Conservation (phyloP, 176 grass and related monocot species). For the Cenchrus fungigraminus region DNA sequence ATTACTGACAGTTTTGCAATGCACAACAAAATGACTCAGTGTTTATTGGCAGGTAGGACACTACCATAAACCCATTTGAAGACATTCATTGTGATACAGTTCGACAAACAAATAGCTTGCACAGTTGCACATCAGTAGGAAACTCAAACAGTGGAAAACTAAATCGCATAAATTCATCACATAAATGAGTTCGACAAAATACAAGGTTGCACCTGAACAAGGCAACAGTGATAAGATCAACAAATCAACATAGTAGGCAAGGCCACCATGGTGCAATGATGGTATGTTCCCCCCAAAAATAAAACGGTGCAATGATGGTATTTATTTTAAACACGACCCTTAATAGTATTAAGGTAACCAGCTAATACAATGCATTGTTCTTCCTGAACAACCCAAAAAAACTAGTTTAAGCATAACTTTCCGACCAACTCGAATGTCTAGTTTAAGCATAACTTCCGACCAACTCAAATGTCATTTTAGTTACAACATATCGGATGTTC, state of each 20-base stretch:
- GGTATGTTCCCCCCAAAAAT: background rate
- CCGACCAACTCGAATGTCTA: background rate
- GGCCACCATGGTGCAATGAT: background rate
- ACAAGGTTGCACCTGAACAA: background rate
- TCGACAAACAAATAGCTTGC: constrained; percentile 2
- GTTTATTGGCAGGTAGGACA: constrained; percentile 27
- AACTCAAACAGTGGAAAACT: constrained; percentile 30
- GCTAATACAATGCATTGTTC: background rate
- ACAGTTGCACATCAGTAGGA: background rate
- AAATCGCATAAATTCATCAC: background rate
- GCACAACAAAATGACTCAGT: constrained; percentile 24
- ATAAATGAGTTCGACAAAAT: constrained; percentile 10
- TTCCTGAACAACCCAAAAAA: constrained; percentile 27
- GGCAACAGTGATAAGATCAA: background rate
- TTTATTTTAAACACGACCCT: constrained; percentile 22
- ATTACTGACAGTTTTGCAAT: constrained; percentile 35
- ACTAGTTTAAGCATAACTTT: background rate
- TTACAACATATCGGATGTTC: background rate
- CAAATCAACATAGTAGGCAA: background rate
- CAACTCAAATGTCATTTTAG: background rate
- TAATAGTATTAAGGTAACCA: constrained; percentile 15
- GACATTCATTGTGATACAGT: constrained; percentile 5
- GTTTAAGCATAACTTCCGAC: background rate
- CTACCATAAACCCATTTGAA: background rate
- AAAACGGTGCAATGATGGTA: background rate